Evolutionary conservation across 208 protist genomes (phyloP), one percentile per base, ranked within the genome.

Genomic region (Angomonas deanei): DNA sequence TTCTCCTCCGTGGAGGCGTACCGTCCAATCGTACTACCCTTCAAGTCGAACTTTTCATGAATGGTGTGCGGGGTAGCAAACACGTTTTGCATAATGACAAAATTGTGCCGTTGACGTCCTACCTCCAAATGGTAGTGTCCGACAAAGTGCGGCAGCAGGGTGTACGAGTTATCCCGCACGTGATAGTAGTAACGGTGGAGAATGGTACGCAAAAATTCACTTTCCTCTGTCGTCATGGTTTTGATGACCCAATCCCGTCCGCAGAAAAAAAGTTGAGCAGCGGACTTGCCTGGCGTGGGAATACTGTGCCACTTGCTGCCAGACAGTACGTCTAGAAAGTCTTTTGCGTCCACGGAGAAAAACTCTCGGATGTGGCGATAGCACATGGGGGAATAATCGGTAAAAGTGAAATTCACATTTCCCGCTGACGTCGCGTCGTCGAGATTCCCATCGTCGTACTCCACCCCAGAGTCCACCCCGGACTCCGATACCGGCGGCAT

Each of bases 51-150:
- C 64, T 91, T 94, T 50, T 92, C 82, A 62, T 96, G 81, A 57
- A 98, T 97, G 8, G 78, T 85, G 61, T 88, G 86, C 10, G 78
- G 81, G 27, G 92, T 96, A 1, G 85, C 86, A 68, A 98, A 97
- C 8, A 98, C 86, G 75, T 98, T 98, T 56, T 94, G 82, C 95
- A 98, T 98, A 39, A 97, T 87, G 53, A 97, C 80, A 55, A 97
- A 85, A 60, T 83, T 84, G 53, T 87, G 75, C 62, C 86, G 88
- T 33, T 84, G 69, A 26, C 53, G 61, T 21, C 73, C 86, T 52
- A 93, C 77, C 39, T 64, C 63, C 2, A 98, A 67, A 10, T 76
- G 74, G 66, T 96, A 80, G 48, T 97, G 87, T 5, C 91, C 93
- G 8, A 94, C 90, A 81, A 97, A 97, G 70, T 93, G 86, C 1